Evolutionary conservation across 768 basidiomycete genomes (phyloP).

Genomic region (Mycena floridula): DNA sequence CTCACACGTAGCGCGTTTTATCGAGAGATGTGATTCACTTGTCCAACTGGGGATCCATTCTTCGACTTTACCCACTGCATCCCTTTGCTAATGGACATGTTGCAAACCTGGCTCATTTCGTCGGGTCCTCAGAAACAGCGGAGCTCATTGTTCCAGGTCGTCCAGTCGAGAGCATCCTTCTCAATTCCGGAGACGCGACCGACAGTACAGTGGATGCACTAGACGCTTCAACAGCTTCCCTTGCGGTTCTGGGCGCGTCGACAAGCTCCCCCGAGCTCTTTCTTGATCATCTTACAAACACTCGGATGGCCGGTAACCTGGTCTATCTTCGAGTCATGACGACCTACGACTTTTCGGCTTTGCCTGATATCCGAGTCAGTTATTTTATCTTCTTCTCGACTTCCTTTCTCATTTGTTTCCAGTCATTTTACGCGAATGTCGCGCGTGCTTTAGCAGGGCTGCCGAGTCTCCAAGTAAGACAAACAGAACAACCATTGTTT

Average conservation of each 20-base stretch:
- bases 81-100: slow-evolving; percentile 14
- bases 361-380: slow-evolving; percentile 14
- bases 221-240: slow-evolving; percentile 39
- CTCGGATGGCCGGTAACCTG: slow-evolving; percentile 52
- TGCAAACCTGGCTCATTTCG: slow-evolving; percentile 46
- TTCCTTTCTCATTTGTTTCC: too few relatives aligned
- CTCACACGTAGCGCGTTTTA: slow-evolving; percentile 50
- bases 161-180: slow-evolving; percentile 57
- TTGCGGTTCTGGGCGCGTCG: slow-evolving; percentile 53
- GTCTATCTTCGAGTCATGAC: slow-evolving; percentile 64
- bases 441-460: slow-evolving; percentile 52
- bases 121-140: slow-evolving; percentile 54
- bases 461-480: too few relatives aligned
- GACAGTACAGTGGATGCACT: slow-evolving; percentile 50
- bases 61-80: not conserved
- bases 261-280: slow-evolving; percentile 51
- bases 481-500: too few relatives aligned
- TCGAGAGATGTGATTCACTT: slow-evolving; percentile 48
- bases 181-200: slow-evolving; percentile 54
- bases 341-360: slow-evolving; percentile 38
- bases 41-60: slow-evolving; percentile 47
- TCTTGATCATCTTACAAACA: slow-evolving; percentile 51
- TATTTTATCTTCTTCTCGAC: too few relatives aligned
- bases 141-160: slow-evolving; percentile 55
- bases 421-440: slow-evolving; percentile 63